Conservation (phyloP, 352 stramenopile species). For the Bremia lactucae region DNA sequence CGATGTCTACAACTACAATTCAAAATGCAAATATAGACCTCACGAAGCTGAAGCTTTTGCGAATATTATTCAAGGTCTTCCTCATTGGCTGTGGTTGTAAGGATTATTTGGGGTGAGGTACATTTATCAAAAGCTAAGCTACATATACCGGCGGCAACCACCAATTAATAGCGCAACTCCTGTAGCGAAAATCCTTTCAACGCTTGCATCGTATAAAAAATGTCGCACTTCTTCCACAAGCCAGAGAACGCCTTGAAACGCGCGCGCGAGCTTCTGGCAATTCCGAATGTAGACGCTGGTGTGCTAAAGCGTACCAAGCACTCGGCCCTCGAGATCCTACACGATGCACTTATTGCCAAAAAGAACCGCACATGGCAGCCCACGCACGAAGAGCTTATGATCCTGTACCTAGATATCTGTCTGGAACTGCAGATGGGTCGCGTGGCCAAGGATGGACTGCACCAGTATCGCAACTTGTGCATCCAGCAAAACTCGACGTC, state of each 20-base stretch:
- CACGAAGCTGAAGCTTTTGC: too few relatives aligned
- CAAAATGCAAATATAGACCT: too few relatives aligned
- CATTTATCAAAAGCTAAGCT: too few relatives aligned
- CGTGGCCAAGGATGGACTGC: conserved; percentile 96
- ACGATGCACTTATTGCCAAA: conserved; percentile 92
- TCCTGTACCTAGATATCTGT: conserved; percentile 94
- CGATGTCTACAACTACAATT: too few relatives aligned
- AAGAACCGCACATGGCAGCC: conserved; percentile 95
- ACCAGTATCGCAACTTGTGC: conserved; percentile 96
- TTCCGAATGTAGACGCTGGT: conserved; percentile 57
- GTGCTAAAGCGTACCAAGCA: conserved; percentile 74
- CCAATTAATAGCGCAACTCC: too few relatives aligned
- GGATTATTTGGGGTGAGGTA: too few relatives aligned
- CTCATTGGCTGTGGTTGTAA: too few relatives aligned
- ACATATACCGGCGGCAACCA: too few relatives aligned
- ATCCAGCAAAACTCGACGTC: conserved; percentile 91
- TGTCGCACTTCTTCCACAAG: conserved; percentile 86
- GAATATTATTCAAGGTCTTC: too few relatives aligned
- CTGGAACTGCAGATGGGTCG: conserved; percentile 88
- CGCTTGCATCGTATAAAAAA: too few relatives aligned
- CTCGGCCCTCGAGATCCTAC: conserved; percentile 77
- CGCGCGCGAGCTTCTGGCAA: conserved; percentile 76
- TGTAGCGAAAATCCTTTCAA: too few relatives aligned
- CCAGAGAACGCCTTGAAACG: conserved; percentile 88
- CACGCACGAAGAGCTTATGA: conserved; percentile 96